Evolutionary conservation across 371 early-diverging fungal species (phyloP), one percentile per base, ranked within the genome.

Genomic region (Quaeritorhiza haematococci): DNA sequence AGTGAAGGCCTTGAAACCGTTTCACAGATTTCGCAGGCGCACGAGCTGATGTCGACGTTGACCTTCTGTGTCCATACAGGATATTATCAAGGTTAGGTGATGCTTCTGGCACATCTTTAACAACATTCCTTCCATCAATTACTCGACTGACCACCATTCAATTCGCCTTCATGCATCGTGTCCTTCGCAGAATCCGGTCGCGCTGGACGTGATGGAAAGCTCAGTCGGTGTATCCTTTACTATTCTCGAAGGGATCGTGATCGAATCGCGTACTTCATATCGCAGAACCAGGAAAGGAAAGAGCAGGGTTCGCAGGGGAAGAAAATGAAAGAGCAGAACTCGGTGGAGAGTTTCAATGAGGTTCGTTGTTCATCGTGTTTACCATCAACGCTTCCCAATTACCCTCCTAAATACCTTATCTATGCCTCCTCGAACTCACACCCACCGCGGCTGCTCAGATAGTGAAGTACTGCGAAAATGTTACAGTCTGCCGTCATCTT

Each of bases 131-230:
- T 49, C 21, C 41, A 21, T 3, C 3, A n/a, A 49, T 1, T 49
- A 27, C 26, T 49, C 29, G 5, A 6, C 23, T 26, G 7, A 49
- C 21, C 44, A 49, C 44, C 28, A 6, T 26, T 26, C 24, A 32
- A 10, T 6, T 6, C 6, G 6, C 8, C 44, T 24, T 49, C 10
- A n/a, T 10, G 46, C 24, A 13, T 44, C 52, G 71, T 59, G 24
- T 87, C 84, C 63, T 84, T 83, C 56, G 84, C 84, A 58, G 85
- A 85, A 62, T 78, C 80, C 23, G 85, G 85, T 4, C 58, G 84
- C 26, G 85, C 88, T 15, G 85, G 85, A 17, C 71, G 88, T 50
- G 85, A 87, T 70, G 83, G 83, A 7, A 42, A 74, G 21, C 57
- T 63, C 32, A 65, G 67, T 33, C 66, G 64, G 10, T 85, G 85